Conservation (phyloP, 495 filamentous ascomycete species). For the Penicillium arizonense region DNA sequence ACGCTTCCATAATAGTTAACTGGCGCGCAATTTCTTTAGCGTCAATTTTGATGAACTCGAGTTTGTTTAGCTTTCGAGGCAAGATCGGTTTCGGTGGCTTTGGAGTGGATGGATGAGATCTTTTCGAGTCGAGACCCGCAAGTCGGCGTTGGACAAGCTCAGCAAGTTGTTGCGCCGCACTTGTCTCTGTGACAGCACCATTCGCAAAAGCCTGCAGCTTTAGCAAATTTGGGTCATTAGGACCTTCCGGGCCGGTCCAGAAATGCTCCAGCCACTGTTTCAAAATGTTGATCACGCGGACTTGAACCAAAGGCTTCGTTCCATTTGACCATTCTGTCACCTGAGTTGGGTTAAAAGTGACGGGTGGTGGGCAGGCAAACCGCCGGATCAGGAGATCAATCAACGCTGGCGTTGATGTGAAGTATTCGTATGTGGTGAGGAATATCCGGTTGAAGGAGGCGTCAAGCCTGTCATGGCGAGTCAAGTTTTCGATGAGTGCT, state of each 20-base stretch:
- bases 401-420: slow-evolving; percentile 76
- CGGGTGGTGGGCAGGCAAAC: slow-evolving; percentile 78
- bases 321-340: slow-evolving; percentile 73
- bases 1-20: slow-evolving; percentile 87
- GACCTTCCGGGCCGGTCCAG: slow-evolving; percentile 83
- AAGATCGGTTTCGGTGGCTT: slow-evolving; percentile 78
- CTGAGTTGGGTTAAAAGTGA: slow-evolving; percentile 60
- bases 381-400: slow-evolving; percentile 80
- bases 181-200: slow-evolving; percentile 77
- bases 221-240: slow-evolving; percentile 58
- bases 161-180: slow-evolving; percentile 71
- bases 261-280: slow-evolving; percentile 93
- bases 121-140: slow-evolving; percentile 57
- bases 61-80: slow-evolving; percentile 93
- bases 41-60: slow-evolving; percentile 93
- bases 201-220: slow-evolving; percentile 57
- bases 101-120: slow-evolving; percentile 55
- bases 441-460: slow-evolving; percentile 89
- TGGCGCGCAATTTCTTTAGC: slow-evolving; percentile 87
- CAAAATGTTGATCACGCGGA: slow-evolving; percentile 86
- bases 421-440: slow-evolving; percentile 85
- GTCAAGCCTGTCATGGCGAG: slow-evolving; percentile 85
- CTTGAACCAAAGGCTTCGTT: slow-evolving; percentile 82
- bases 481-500: slow-evolving; percentile 87
- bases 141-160: slow-evolving; percentile 75